Evolutionary conservation across 345 rosid genomes (phyloP), one percentile per base, ranked within the genome.

Genomic region (Cochlearia excelsa): DNA sequence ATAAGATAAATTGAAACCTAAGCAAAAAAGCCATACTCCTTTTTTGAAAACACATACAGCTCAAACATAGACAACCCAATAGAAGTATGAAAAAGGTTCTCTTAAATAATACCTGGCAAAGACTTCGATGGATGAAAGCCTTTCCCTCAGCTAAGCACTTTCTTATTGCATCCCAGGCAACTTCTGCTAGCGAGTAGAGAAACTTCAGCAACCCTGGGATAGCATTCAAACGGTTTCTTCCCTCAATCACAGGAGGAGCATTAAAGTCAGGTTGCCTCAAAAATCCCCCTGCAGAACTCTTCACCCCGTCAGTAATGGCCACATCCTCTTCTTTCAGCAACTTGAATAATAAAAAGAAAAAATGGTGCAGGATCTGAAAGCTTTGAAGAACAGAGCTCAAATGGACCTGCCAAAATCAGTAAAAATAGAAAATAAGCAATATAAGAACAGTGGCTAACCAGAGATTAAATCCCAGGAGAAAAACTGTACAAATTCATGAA

Each of bases 141-240:
- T 85, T 92, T 71, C 98, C 97, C 70, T 83, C 95, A 39, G 75
- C 75, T 79, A 92, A 75, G 72, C 90, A 83, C 72, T 78, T 88
- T 73, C 63, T 61, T 66, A 86, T 68, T 31, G 83, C 65, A 23
- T 82, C 84, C 97, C 95, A 92, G 5, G 79, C 69, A 72, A 62
- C 77, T 75, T 83, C 83, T 6, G 84, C 83, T 46, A 92, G 70
- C 35, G 65, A 70, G 77, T 48, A 62, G 61, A 71, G 53, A 74
- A 88, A 92, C 48, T 68, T 75, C 68, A 51, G 68, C 48, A 78
- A 73, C 51, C 74, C 71, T 1, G 53, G 57, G 76, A 73, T 80
- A 49, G 71, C 60, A 72, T 47, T 57, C 47, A 69, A 69, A 33
- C 71, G 39, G 63, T 49, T 33, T 72, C 66, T 71, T 57, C 34